Conservation (phyloP, 2,329 filamentous ascomycete genomes). For the Didymella glomerata region DNA sequence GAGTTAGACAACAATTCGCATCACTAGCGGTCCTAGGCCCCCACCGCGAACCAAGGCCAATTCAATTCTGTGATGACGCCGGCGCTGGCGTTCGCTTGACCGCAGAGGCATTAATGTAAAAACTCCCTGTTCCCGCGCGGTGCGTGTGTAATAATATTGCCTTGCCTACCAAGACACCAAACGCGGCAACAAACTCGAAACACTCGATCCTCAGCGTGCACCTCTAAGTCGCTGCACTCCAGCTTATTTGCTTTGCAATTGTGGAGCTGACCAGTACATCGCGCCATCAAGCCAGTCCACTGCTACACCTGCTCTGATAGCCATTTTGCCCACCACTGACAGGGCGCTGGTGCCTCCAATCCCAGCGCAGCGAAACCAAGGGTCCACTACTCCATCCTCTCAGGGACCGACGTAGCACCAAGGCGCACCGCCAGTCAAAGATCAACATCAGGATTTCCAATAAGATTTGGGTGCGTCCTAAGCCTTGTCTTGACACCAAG, state of each 20-base stretch:
- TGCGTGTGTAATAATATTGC: constrained; percentile 9
- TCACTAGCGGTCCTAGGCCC: constrained; percentile 17
- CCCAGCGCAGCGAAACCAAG: constrained; percentile 37
- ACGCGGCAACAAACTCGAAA: constrained; percentile 18
- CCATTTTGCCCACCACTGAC: constrained; percentile 30
- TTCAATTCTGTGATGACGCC: constrained; percentile 15
- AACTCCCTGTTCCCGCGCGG: constrained; percentile 9
- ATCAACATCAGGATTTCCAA: constrained; percentile 46
- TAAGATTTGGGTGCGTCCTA: constrained; percentile 40
- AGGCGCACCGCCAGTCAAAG: constrained; percentile 40
- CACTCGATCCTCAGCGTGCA: constrained; percentile 15
- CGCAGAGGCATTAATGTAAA: constrained; percentile 12
- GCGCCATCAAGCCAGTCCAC: constrained; percentile 37
- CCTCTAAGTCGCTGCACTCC: constrained; percentile 29
- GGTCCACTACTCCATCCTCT: constrained; percentile 40
- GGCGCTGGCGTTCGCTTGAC: constrained; percentile 8
- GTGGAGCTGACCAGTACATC: constrained; percentile 26
- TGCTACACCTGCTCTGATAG: constrained; percentile 38
- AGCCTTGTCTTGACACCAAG: constrained; percentile 34
- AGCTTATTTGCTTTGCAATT: constrained; percentile 34
- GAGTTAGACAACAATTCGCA: constrained; percentile 16
- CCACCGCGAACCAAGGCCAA: constrained; percentile 19
- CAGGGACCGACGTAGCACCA: constrained; percentile 36
- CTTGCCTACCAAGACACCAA: constrained; percentile 10
- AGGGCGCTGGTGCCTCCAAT: constrained; percentile 24